Percentiles rank a stretch among this genome's conserved stretches.
Evolutionary conservation across 2,329 filamentous ascomycete species (phyloP).

Genomic region (Simplicillium aogashimaense): DNA sequence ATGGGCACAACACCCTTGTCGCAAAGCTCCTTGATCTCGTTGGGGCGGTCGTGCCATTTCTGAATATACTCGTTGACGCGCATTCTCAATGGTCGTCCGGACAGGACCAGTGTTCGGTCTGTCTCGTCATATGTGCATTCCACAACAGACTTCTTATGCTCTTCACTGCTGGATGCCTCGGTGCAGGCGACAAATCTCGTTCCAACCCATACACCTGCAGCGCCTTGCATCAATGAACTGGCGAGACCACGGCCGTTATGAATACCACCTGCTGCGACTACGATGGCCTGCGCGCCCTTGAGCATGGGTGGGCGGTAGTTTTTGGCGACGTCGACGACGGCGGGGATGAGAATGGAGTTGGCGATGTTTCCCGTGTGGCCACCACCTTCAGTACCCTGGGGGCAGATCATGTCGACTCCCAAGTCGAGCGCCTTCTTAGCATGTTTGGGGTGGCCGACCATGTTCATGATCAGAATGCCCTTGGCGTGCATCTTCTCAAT

Average conservation of each 20-base stretch:
- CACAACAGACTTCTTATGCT: constrained; percentile 80
- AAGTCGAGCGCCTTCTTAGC: constrained; percentile 77
- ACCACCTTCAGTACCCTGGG: constrained; percentile 91
- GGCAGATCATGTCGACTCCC: constrained; percentile 84
- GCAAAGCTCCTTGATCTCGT: constrained; percentile 66
- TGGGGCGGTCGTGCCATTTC: constrained; percentile 67
- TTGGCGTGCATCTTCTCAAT: constrained; percentile 69
- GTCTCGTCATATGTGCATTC: constrained; percentile 69
- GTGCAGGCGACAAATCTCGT: constrained; percentile 78
- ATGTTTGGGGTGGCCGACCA: constrained; percentile 93
- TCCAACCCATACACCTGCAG: constrained; percentile 84
- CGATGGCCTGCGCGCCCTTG: constrained; percentile 60
- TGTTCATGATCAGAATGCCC: constrained; percentile 87
- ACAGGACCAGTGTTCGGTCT: constrained; percentile 69
- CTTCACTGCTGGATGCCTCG: constrained; percentile 70
- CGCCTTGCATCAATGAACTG: constrained; percentile 76
- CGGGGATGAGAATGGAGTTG: constrained; percentile 76
- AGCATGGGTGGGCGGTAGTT: constrained; percentile 60
- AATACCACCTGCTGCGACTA: constrained; percentile 83
- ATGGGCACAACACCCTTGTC: constrained; percentile 71
- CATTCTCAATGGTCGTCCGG: constrained; percentile 71
- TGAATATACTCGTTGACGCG: constrained; percentile 75
- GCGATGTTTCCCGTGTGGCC: constrained; percentile 87
- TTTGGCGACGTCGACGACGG: constrained; percentile 73
- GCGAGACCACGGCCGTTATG: constrained; percentile 74